A percentile compares a stretch with the other conserved stretches of the same genome.
Evolutionary conservation across 345 rosid species (phyloP).

Genomic region (Melaleuca alternifolia): DNA sequence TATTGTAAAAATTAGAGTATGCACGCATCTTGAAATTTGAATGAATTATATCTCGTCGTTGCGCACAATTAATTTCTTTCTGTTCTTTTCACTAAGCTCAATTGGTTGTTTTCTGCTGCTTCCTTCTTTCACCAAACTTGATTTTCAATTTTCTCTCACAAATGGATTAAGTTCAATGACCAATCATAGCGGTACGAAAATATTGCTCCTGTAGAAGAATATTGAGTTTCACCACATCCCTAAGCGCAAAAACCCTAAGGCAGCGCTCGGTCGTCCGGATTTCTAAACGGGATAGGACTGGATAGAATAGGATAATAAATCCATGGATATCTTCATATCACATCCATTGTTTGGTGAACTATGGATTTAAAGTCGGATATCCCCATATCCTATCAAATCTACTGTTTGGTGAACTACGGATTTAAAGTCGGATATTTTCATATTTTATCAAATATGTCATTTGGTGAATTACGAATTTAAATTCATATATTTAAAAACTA

Average conservation of each 20-base stretch:
- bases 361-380: no score
- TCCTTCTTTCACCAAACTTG: neutral
- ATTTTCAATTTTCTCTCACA: neutral
- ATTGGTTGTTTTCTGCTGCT: neutral
- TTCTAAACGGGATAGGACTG: no score
- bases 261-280: no score
- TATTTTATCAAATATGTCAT: no score
- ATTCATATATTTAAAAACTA: no score
- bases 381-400: no score
- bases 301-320: no score
- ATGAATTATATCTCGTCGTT: neutral
- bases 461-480: no score
- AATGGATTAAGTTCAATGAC: neutral
- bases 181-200: neutral
- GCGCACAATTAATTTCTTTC: neutral
- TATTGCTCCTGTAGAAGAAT: neutral
- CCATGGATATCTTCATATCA: no score
- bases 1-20: neutral
- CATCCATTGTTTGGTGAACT: no score
- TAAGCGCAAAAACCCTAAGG: neutral
- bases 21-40: neutral
- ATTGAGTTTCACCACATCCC: neutral
- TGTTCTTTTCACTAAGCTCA: neutral
- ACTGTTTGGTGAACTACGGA: no score
- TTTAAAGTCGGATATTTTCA: no score